Percentiles rank a stretch among this genome's conserved stretches.
phyloP scores from a whole-genome alignment of 176 grass and related monocot genomes.

The Olyra latifolia region DNA sequence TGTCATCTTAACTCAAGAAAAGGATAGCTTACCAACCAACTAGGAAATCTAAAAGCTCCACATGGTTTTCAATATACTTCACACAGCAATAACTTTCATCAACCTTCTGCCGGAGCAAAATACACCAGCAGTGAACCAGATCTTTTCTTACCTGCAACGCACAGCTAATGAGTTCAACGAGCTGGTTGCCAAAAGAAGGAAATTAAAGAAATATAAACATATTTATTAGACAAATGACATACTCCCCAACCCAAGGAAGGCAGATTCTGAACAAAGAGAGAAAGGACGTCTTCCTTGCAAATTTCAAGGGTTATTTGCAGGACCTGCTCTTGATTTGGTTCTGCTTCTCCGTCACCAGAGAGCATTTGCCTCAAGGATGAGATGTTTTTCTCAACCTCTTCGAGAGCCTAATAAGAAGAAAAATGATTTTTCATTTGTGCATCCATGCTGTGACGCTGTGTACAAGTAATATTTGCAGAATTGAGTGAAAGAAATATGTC shows the following conservation, averaged over 20 bases:
- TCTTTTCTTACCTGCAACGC: constrained; percentile 68
- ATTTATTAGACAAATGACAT: constrained; percentile 32
- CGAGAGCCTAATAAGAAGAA: constrained; percentile 47
- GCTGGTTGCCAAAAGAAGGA: too few relatives aligned
- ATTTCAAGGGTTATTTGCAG: constrained; percentile 68
- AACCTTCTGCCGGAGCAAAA: constrained; percentile 68
- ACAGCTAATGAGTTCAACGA: constrained; percentile 6
- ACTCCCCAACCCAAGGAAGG: constrained; percentile 77
- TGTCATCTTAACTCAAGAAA: neutral
- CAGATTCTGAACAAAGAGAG: constrained; percentile 72
- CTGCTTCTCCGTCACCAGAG: constrained; percentile 61
- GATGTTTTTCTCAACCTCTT: constrained; percentile 75
- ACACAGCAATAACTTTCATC: constrained; percentile 53
- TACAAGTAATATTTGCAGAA: neutral
- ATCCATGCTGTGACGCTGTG: neutral
- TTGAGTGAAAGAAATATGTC: neutral
- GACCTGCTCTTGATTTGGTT: constrained; percentile 64
- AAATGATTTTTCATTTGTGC: neutral
- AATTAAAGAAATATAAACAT: neutral
- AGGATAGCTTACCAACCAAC: constrained; percentile 61
- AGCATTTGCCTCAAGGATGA: constrained; percentile 54
- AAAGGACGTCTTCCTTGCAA: constrained; percentile 71
- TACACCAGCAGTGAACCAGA: constrained; percentile 65
- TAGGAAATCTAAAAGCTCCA: constrained; percentile 82
- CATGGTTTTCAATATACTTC: constrained; percentile 67